These are phyloP conservation scores for Cicer judaicum DNA, from an alignment of 306 rosid species.

Conservation along the genomic window DNA sequence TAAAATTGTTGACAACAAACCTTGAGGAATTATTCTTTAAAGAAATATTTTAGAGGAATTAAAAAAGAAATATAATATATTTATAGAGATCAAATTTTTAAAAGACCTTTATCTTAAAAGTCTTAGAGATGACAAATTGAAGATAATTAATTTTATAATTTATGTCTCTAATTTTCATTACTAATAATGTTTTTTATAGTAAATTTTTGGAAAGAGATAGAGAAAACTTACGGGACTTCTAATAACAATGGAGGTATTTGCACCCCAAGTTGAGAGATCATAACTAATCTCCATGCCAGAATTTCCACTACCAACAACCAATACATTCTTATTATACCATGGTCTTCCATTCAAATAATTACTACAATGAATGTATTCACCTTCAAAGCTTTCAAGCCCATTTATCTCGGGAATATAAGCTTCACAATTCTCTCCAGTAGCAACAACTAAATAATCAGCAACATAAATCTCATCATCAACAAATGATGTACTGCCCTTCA, in stretches of 20 bases:
- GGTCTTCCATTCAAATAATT: conserved; percentile 56
- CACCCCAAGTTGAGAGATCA: conserved; percentile 65
- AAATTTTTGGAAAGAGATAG: no score
- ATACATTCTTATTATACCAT: conserved; percentile 53
- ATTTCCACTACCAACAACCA: conserved; percentile 76
- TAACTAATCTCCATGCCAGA: conserved; percentile 81
- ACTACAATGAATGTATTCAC: conserved; percentile 58
- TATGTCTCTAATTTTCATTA: neutral
- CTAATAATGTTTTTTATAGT: neutral
- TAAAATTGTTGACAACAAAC: neutral
- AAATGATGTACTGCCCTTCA: neutral
- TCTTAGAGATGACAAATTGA: neutral
- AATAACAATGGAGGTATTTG: conserved; percentile 62
- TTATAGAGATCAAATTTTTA: no score
- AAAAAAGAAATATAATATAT: no score
- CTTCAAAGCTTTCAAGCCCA: conserved; percentile 57
- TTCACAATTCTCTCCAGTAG: conserved; percentile 64
- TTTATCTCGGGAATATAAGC: conserved; percentile 48
- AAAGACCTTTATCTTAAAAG: no score
- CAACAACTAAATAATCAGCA: conserved; percentile 56
- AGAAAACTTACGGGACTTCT: conserved; percentile 53
- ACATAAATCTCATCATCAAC: conserved; percentile 43
- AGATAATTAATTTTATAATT: neutral
- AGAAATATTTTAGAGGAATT: no score
- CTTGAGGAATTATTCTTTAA: no score